Percentiles rank a stretch among this genome's conserved stretches.
Evolutionary conservation across 2,329 filamentous ascomycete genomes (phyloP).

Genomic region (Alternaria angustiovoidea): DNA sequence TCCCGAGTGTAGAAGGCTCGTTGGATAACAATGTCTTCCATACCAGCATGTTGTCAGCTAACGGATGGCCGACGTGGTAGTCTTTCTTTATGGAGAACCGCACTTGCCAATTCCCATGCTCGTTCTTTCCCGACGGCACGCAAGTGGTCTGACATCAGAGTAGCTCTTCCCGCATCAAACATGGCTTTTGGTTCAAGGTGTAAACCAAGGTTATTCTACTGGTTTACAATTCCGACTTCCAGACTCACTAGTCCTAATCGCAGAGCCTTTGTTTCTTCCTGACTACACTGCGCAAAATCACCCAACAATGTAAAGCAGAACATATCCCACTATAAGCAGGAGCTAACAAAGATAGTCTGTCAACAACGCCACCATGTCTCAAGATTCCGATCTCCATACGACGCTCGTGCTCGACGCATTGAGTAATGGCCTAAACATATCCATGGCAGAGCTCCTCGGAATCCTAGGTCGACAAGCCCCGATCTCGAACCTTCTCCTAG

Average conservation of each 20-base stretch:
- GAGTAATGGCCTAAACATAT: constrained; percentile 9
- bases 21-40: constrained; percentile 36
- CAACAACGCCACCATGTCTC: background rate
- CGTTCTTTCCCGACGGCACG: background rate
- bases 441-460: constrained; percentile 7
- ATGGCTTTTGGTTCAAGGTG: background rate
- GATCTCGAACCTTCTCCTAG: constrained; percentile 9
- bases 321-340: background rate
- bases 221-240: background rate
- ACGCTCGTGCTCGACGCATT: constrained; percentile 10
- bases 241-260: background rate
- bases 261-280: background rate
- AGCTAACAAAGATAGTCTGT: background rate
- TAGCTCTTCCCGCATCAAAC: background rate
- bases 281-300: background rate
- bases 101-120: background rate
- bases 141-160: background rate
- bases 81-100: background rate
- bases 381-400: background rate
- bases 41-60: constrained; percentile 19
- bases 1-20: constrained; percentile 30
- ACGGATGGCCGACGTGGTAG: background rate
- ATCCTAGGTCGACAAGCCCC: constrained; percentile 9
- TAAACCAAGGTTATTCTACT: background rate
- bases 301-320: background rate